Percentiles rank a stretch among this genome's conserved stretches.
Evolutionary conservation across 805 yeast species (phyloP).

Genomic region (Metschnikowia vanudenii): DNA sequence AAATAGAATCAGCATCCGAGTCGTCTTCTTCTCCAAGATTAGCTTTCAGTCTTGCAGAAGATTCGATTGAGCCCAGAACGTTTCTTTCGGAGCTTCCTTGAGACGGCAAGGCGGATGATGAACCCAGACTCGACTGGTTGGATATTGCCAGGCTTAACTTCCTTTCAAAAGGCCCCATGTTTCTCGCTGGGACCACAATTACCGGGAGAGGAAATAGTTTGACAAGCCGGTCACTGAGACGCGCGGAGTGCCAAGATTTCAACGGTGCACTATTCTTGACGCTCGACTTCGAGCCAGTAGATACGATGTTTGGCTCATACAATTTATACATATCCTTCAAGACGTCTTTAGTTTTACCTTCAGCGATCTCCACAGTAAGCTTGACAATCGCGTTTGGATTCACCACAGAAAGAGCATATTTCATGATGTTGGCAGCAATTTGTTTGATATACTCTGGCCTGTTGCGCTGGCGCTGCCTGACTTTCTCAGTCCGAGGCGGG

Average conservation of each 20-base stretch:
- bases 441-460: constrained; percentile 48
- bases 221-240: constrained; percentile 63
- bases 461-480: constrained; percentile 37
- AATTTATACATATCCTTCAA: constrained; percentile 58
- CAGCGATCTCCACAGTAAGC: constrained; percentile 59
- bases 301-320: constrained; percentile 59
- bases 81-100: background rate
- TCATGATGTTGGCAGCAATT: constrained; percentile 50
- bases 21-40: constrained; percentile 4
- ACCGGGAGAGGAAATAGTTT: constrained; percentile 64
- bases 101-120: background rate
- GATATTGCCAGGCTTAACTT: constrained; percentile 37
- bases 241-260: constrained; percentile 59
- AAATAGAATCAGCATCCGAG: constrained; percentile 14
- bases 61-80: constrained; percentile 1
- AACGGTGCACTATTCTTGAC: constrained; percentile 46
- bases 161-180: constrained; percentile 53
- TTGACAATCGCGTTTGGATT: constrained; percentile 48
- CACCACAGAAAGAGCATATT: constrained; percentile 47
- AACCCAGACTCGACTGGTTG: background rate
- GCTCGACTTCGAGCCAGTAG: constrained; percentile 54
- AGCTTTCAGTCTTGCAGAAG: background rate
- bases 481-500: constrained; percentile 25
- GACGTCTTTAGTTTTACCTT: constrained; percentile 55
- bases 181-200: constrained; percentile 62